A percentile compares a stretch with the other conserved stretches of the same genome.
phyloP scores from a whole-genome alignment of 306 rosid species.

The Fragaria iinumae region DNA sequence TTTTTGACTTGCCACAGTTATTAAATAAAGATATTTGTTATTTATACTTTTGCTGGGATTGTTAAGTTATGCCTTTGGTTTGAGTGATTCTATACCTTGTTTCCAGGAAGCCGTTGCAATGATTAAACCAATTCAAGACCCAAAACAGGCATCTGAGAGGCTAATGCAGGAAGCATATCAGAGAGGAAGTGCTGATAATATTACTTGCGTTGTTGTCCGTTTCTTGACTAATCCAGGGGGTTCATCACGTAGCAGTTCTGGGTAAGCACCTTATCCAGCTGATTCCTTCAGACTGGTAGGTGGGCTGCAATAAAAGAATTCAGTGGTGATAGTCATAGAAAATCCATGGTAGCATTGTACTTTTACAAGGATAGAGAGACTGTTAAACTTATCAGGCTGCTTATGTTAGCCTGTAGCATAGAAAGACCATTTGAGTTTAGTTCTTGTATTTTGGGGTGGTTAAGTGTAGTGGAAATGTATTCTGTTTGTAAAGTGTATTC shows the following conservation, averaged over 20 bases:
- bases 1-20: not conserved
- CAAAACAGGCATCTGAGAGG: constrained; percentile 89
- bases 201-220: constrained; percentile 90
- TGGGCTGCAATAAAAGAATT: constrained; percentile 30
- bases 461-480: constrained; percentile 37
- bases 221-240: constrained; percentile 64
- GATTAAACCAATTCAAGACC: constrained; percentile 72
- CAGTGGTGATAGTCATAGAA: constrained; percentile 37
- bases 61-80: not conserved
- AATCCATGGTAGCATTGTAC: constrained; percentile 45
- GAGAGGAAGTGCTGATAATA: constrained; percentile 94
- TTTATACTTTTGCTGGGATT: not conserved
- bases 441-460: constrained; percentile 27
- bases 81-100: not conserved
- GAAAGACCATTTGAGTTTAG: constrained; percentile 32
- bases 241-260: constrained; percentile 45
- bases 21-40: not conserved
- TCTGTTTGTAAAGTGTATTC: constrained; percentile 37
- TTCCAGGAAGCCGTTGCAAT: constrained; percentile 85
- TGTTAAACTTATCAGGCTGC: constrained; percentile 29
- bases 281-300: constrained; percentile 22
- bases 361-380: constrained; percentile 39
- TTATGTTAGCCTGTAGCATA: constrained; percentile 32
- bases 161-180: constrained; percentile 81
- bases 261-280: constrained; percentile 24